Conservation (phyloP, 2,329 filamentous ascomycete genomes). For the Exutisphaerella laricina region DNA sequence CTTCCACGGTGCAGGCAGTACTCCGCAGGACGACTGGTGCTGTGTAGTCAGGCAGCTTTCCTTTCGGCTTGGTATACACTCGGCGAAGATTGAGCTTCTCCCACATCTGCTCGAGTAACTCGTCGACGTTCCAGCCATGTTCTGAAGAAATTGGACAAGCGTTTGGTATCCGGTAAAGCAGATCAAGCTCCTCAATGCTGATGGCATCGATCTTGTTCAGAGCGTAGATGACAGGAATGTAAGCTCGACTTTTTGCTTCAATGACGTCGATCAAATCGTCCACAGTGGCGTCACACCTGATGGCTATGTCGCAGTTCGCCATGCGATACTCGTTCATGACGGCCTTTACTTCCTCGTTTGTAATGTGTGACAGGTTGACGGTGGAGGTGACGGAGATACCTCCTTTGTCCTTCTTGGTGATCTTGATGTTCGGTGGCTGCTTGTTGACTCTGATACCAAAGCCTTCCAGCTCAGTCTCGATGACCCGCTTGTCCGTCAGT, state of each 20-base stretch:
- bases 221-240: constrained; percentile 98
- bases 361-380: constrained; percentile 83
- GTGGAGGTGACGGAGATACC: constrained; percentile 96
- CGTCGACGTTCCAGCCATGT: constrained; percentile 92
- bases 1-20: constrained; percentile 81
- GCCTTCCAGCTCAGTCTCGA: constrained; percentile 90
- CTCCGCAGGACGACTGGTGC: constrained; percentile 83
- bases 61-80: constrained; percentile 98
- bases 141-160: constrained; percentile 96
- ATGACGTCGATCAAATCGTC: constrained; percentile 96
- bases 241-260: constrained; percentile 88
- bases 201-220: constrained; percentile 99
- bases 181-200: constrained; percentile 92
- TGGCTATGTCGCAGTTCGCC: constrained; percentile 92
- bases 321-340: constrained; percentile 98
- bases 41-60: constrained; percentile 85
- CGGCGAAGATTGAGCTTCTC: constrained; percentile 86
- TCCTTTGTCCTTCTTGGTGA: constrained; percentile 99
- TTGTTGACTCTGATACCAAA: constrained; percentile 99
- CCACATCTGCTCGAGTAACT: constrained; percentile 98
- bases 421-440: constrained; percentile 93
- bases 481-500: constrained; percentile 90
- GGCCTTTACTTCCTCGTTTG: constrained; percentile 93
- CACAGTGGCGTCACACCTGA: constrained; percentile 94
- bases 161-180: constrained; percentile 94